Evolutionary conservation across 2,329 filamentous ascomycete genomes (phyloP).

Genomic region (Botrytis sinoallii): DNA sequence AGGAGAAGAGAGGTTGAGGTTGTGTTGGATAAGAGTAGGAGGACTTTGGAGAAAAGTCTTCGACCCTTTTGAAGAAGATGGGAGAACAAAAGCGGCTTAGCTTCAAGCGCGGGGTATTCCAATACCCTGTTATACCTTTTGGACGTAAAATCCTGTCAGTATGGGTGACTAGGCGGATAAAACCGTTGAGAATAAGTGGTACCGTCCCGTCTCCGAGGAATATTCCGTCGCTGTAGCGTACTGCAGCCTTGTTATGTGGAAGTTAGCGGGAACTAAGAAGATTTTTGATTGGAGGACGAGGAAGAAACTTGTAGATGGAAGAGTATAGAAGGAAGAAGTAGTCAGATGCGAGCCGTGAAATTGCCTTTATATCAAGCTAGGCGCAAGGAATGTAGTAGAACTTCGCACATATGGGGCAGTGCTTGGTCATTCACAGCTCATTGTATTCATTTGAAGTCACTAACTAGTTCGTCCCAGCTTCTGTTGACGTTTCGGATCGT

Average conservation of each 20-base stretch:
- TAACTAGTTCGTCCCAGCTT: background rate
- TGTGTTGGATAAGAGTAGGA: constrained; percentile 6
- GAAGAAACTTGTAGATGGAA: background rate
- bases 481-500: background rate
- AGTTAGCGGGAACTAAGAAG: background rate
- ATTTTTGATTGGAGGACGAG: background rate
- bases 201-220: background rate
- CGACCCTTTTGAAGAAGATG: background rate
- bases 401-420: background rate
- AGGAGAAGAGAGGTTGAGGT: background rate
- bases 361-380: background rate
- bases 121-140: background rate
- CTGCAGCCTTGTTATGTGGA: background rate
- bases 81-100: background rate
- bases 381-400: background rate
- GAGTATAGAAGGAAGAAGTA: background rate
- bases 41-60: background rate
- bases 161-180: background rate
- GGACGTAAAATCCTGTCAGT: background rate
- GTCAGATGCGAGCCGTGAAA: background rate
- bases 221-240: background rate
- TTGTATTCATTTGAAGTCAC: constrained; percentile 11
- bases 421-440: background rate
- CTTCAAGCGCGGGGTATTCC: background rate
- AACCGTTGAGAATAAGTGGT: background rate